Evolutionary conservation across 139 green algal genomes (phyloP).

Genomic region (Tetradesmus lagerheimii): DNA sequence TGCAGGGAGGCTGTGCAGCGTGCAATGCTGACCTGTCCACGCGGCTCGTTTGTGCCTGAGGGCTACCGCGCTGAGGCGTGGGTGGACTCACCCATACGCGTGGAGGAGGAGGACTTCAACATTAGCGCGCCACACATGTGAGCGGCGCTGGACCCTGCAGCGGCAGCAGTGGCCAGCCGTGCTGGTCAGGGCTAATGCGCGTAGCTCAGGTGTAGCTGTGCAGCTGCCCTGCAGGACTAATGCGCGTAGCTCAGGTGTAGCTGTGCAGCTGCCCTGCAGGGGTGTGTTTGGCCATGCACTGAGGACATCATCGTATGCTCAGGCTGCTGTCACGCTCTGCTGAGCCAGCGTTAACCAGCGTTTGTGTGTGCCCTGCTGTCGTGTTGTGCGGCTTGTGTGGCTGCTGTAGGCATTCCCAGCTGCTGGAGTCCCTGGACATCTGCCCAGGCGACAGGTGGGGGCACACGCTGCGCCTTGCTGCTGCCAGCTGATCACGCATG

Average conservation of each 20-base stretch:
- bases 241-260: no score
- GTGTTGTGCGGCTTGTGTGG: not conserved
- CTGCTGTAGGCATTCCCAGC: constrained; percentile 42
- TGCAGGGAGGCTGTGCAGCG: constrained; percentile 64
- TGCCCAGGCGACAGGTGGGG: constrained; percentile 43
- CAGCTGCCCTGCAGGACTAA: no score
- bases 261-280: no score
- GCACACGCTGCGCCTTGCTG: not conserved
- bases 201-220: no score
- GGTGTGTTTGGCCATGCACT: no score
- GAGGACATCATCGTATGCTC: no score
- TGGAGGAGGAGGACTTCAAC: constrained; percentile 78
- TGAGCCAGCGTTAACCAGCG: no score
- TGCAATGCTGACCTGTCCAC: constrained; percentile 67
- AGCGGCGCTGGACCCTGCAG: not conserved
- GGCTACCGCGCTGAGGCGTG: constrained; percentile 68
- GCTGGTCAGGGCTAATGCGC: no score
- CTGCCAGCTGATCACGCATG: not conserved
- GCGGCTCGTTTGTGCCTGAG: constrained; percentile 74
- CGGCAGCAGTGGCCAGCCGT: not conserved
- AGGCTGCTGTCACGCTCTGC: no score
- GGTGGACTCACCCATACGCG: constrained; percentile 72
- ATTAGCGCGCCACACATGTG: constrained; percentile 85
- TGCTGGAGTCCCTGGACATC: constrained; percentile 56
- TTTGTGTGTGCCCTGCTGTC: no score